phyloP scores from a whole-genome alignment of 2,329 filamentous ascomycete genomes.

The Hymenoscyphus linearis region DNA sequence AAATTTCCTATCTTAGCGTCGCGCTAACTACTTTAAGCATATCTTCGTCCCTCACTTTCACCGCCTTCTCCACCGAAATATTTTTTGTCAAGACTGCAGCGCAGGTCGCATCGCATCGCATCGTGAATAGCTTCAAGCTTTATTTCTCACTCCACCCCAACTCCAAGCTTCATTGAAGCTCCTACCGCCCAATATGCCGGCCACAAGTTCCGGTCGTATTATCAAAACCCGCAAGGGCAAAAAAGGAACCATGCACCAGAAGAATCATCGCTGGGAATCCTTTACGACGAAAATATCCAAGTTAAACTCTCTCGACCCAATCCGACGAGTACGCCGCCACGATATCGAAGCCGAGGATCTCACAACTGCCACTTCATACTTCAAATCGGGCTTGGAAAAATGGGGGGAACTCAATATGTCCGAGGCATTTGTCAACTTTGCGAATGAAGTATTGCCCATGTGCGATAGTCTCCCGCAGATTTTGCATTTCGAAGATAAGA shows the following conservation, averaged over 20 bases:
- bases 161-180: background rate
- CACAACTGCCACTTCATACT: conserved; percentile 76
- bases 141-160: background rate
- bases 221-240: conserved; percentile 66
- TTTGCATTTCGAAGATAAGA: conserved; percentile 80
- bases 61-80: conserved; percentile 12
- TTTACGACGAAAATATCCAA: conserved; percentile 88
- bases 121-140: conserved; percentile 1
- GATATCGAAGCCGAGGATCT: conserved; percentile 75
- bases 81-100: conserved; percentile 1
- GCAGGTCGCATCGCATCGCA: background rate
- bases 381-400: conserved; percentile 74
- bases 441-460: conserved; percentile 66
- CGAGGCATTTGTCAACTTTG: conserved; percentile 71
- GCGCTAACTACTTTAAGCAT: conserved; percentile 3
- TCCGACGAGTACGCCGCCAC: conserved; percentile 82
- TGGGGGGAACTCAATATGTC: conserved; percentile 92
- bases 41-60: conserved; percentile 13
- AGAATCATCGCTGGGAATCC: conserved; percentile 84
- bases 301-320: conserved; percentile 82
- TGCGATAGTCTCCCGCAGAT: conserved; percentile 91
- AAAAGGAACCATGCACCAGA: conserved; percentile 66
- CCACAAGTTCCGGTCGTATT: conserved; percentile 60
- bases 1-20: conserved; percentile 17
- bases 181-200: conserved; percentile 46